Evolutionary conservation across 1,284 basidiomycete species (phyloP).

Genomic region (Trichosporon sp.): DNA sequence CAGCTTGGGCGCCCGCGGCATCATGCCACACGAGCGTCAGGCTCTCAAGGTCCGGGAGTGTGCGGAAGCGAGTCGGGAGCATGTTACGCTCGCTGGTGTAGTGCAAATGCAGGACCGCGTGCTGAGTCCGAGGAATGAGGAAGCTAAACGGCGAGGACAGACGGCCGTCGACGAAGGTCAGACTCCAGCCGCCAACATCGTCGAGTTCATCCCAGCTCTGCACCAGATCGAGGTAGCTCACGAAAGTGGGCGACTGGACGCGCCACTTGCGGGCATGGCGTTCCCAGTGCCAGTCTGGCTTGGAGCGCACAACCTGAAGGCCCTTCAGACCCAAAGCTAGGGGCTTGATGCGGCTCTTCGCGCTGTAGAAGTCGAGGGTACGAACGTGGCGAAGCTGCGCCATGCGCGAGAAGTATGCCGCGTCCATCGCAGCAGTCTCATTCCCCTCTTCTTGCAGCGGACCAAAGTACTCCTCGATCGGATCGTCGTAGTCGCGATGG

Average conservation of each 20-base stretch:
- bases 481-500: background rate
- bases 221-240: background rate
- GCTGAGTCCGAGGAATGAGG: background rate
- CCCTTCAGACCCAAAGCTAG: background rate
- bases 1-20: background rate
- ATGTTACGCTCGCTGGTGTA: background rate
- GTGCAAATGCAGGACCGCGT: background rate
- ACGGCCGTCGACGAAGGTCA: background rate
- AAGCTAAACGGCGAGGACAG: background rate
- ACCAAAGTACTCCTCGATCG: background rate
- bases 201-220: background rate
- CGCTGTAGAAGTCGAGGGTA: background rate
- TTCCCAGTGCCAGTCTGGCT: background rate
- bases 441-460: background rate
- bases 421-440: background rate
- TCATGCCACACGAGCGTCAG: background rate
- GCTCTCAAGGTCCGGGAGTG: background rate
- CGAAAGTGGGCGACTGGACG: background rate
- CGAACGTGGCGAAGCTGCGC: background rate
- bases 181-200: background rate
- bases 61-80: background rate
- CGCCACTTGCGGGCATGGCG: background rate
- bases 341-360: background rate
- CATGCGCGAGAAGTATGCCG: background rate
- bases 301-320: background rate